A percentile compares a stretch with the other conserved stretches of the same genome.
Conservation (phyloP, 2,329 filamentous ascomycete genomes). For the Aspergillus sp. region DNA sequence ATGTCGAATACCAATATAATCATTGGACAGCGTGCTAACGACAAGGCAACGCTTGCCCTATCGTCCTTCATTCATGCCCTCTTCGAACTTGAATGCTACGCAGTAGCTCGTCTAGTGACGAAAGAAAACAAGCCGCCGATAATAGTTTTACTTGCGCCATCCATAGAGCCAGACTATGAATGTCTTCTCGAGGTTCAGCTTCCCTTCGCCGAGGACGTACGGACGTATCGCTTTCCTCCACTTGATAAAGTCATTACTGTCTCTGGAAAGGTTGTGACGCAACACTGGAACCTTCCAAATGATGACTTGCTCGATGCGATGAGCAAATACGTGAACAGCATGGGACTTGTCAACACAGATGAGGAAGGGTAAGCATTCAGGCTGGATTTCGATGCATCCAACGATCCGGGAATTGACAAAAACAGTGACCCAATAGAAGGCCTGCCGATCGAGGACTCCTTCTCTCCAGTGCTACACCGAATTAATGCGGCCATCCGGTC, state of each 20-base stretch:
- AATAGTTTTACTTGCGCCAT: conserved; percentile 75
- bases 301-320: conserved; percentile 75
- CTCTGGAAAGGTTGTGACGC: conserved; percentile 74
- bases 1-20: conserved; percentile 80
- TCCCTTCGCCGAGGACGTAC: conserved; percentile 89
- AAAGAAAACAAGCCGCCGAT: conserved; percentile 80
- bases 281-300: conserved; percentile 80
- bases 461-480: conserved; percentile 81
- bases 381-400: too few species aligned
- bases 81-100: conserved; percentile 79
- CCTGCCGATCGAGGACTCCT: conserved; percentile 75
- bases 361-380: conserved; percentile 64
- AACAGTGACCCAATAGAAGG: conserved; percentile 62
- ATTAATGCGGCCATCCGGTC: conserved; percentile 82
- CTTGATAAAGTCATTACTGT: conserved; percentile 84
- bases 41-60: conserved; percentile 78
- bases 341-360: conserved; percentile 77
- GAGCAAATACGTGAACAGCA: conserved; percentile 86
- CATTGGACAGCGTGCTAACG: conserved; percentile 72
- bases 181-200: conserved; percentile 86
- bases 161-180: conserved; percentile 75
- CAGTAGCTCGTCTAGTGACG: conserved; percentile 77
- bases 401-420: conserved; percentile 7
- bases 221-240: conserved; percentile 87
- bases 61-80: conserved; percentile 89